A percentile compares a stretch with the other conserved stretches of the same genome.
Conservation (phyloP, 176 grass and related monocot genomes). For the Rhipidocladum racemiflorum region DNA sequence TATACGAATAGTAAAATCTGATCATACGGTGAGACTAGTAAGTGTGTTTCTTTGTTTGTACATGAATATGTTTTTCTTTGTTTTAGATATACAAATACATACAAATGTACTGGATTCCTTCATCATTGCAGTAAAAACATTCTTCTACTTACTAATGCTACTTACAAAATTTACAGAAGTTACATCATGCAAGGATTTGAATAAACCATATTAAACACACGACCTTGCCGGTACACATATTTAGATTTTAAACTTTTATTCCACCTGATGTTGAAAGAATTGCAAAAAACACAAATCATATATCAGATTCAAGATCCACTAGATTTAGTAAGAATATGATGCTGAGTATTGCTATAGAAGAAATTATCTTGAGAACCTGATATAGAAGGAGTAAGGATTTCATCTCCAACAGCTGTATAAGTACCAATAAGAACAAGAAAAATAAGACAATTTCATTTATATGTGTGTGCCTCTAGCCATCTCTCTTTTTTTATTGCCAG, state of each 20-base stretch:
- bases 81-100: too few relatives aligned
- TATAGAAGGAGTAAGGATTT: conserved; percentile 96
- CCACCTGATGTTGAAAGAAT: conserved; percentile 98
- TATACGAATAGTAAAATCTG: too few relatives aligned
- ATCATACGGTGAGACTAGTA: too few relatives aligned
- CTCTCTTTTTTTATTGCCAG: conserved; percentile 73
- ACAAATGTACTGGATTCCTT: conserved; percentile 15
- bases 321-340: conserved; percentile 23
- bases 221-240: conserved; percentile 63
- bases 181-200: background rate
- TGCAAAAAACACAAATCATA: conserved; percentile 35
- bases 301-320: conserved; percentile 7
- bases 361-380: conserved; percentile 57
- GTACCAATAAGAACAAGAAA: conserved; percentile 93
- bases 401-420: conserved; percentile 98
- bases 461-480: conserved; percentile 78
- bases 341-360: background rate
- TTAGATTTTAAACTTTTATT: conserved; percentile 68
- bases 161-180: background rate
- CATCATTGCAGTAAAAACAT: conserved; percentile 7
- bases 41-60: too few relatives aligned
- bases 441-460: conserved; percentile 84
- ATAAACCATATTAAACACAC: background rate
- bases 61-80: too few relatives aligned
- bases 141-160: conserved; percentile 10